Conservation (phyloP, 805 yeast genomes). For the Candida manassasensis region DNA sequence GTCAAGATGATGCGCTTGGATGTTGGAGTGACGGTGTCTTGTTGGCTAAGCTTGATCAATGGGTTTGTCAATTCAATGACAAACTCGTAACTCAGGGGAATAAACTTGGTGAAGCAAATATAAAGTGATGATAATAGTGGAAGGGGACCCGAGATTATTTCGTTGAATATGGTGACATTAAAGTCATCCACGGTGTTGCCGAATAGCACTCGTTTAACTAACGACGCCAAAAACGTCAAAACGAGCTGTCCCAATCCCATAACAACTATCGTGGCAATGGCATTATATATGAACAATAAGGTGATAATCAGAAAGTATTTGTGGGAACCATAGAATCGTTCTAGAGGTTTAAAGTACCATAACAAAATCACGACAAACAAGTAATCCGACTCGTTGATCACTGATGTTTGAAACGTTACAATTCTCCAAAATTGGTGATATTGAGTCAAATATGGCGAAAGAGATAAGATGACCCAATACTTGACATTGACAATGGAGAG, state of each 20-base stretch:
- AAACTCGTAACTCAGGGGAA: slow-evolving; percentile 33
- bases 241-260: slow-evolving; percentile 40
- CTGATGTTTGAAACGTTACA: slow-evolving; percentile 45
- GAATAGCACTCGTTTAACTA: slow-evolving; percentile 7
- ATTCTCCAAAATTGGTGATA: slow-evolving; percentile 53
- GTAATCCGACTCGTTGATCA: slow-evolving; percentile 57
- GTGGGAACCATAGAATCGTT: slow-evolving; percentile 52
- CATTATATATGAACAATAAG: slow-evolving; percentile 45
- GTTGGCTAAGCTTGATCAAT: neutral
- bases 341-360: slow-evolving; percentile 52
- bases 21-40: neutral
- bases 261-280: slow-evolving; percentile 30
- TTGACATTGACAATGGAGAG: slow-evolving; percentile 43
- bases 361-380: slow-evolving; percentile 40
- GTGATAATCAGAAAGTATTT: slow-evolving; percentile 46
- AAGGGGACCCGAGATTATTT: slow-evolving; percentile 36
- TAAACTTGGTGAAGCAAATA: slow-evolving; percentile 32
- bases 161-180: slow-evolving; percentile 25
- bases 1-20: slow-evolving; percentile 23
- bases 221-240: slow-evolving; percentile 10
- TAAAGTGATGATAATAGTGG: slow-evolving; percentile 37
- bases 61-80: slow-evolving; percentile 25
- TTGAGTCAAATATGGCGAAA: slow-evolving; percentile 46
- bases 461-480: slow-evolving; percentile 37
- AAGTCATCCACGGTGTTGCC: slow-evolving; percentile 4